Base-by-base conservation (phyloP, 495 filamentous ascomycete species). In the Aspergillus homomorphus region DNA sequence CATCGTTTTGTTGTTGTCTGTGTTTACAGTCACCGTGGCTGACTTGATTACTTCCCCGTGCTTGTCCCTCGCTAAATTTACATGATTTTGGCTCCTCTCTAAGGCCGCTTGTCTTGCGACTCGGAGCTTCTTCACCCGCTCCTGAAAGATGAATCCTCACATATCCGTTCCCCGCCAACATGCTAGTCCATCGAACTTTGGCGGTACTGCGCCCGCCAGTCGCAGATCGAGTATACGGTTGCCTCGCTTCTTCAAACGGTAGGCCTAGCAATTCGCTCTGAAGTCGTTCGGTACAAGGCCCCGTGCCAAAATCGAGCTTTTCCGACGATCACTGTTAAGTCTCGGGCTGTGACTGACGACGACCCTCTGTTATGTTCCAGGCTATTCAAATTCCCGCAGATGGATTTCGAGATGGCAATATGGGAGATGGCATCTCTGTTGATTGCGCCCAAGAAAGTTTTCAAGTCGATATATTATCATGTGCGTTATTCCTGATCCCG, bases 361-460 rank as follows among this genome's bases (percentile, higher is more conserved):
- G 6, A 41, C 24, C 24, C 15, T 9, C 24, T 30, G 20, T 26
- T n/a, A 12, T 52, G 15, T 30, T 16, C 24, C 28, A 83, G 84
- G 50, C 68, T 87, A 52, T 85, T 86, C 73, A 87, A 87, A 66
- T 86, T 86, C 62, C 84, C 84, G 20, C 84, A 87, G 59, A 87
- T 87, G 84, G 84, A 87, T 68, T 87, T 87, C 72, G 84, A 87
- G 60, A 87, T 89, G 84, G 88, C 87, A 10, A 84, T 88, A 61
- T 90, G 87, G 87, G 87, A 90, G 71, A 90, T 90, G 87, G 87
- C 84, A 54, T 81, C 78, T 56, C 75, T 90, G 51, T 77, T 90
- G 61, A 84, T 89, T 61, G 85, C 87, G 41, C 87, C 87, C 0
- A 90, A 89, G 75, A 89, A 88, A 66, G 87, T 90, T 54, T 90